Base-by-base conservation (phyloP, 805 yeast species). In the Cyberlindnera mrakii region DNA sequence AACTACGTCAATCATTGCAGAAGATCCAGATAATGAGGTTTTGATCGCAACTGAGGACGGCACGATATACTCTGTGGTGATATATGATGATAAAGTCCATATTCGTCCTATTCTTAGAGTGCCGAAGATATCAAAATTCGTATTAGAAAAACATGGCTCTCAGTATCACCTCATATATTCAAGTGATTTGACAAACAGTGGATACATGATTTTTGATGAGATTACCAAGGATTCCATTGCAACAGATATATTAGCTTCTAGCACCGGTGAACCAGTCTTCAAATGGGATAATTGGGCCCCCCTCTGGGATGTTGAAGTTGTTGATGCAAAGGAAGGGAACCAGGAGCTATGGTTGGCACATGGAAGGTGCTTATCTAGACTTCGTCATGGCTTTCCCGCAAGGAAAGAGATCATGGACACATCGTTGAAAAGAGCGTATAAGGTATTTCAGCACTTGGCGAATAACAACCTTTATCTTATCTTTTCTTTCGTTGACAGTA, bases 251-350 rank as follows among this genome's bases (percentile, higher is more conserved):
- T 8, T 40, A 4, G 33, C 30, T 0, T 31, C 34, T 1, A 34
- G 42, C 4, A 34, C 29, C 8, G 43, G 50, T 6, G 42, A 42
- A 2, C 16, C 29, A 2, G 6, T 62, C 2, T 52, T 53, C 2
- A 68, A 61, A 41, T 68, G 63, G 53, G 63, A 60, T 31, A 71
- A 68, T 47, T 74, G 80, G 79, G 64, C 77, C 0, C 78, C 79
- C 0, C 40, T 74, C 1, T 45, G 69, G 16, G 78, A 74, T 53
- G 52, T 68, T 2, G 62, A 57, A 43, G 52, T 71, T 3, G 56
- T 70, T 1, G 65, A 47, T 8, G 45, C 33, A 30, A 51, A 30
- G 45, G 44, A 40, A 39, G 50, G 40, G 2, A 33, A 52, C 6
- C 67, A 71, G 41, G 77, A 74, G 40, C 44, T 73, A 1, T 74